Base-by-base conservation (phyloP, 2,329 filamentous ascomycete genomes). In the Bipolaris bicolor region DNA sequence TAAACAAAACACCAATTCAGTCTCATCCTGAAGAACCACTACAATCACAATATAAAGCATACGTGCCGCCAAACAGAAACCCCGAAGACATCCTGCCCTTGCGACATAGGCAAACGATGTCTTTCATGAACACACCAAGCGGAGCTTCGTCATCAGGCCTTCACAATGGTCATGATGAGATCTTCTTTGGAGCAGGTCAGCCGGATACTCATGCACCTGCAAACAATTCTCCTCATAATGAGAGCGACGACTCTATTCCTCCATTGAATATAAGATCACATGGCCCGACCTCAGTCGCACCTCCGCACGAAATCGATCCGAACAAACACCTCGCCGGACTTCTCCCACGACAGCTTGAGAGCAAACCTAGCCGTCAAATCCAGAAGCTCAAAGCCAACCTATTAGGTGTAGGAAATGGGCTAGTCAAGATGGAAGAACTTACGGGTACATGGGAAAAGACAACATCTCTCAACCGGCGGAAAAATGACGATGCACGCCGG, bases 401-500 rank as follows among this genome's bases (percentile, higher is more conserved):
- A 15, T 31, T 57, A 3, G 51, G 52, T 13, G 41, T 71, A 13
- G 61, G 64, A 7, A 52, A 64, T 1, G 61, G 71, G 31, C 63
- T 68, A 10, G 49, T 56, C 9, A 67, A 64, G 44, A 54, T 68
- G 36, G 57, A 58, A 11, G 62, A 67, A 1, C 41, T 76, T 5
- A 72, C 67, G 1, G 66, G 55, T 11, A 49, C 73, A 5, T 85
- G 81, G 82, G 82, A 85, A 63, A 69, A 71, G 44, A 69, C 77
- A 3, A 79, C 80, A 13, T 75, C 79, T 48, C 65, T 70, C 31
- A 77, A 73, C 6, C 81, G 82, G 33, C 75, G 76, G 31, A 76
- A 78, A 54, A 68, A 82, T 33, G 82, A 84, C 9, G 73, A 74
- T 24, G 81, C 82, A 37, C 81, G 83, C 3, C 76, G 77, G 56